Base-by-base conservation (phyloP, 441 rosid genomes). In the Euphorbia corollata region DNA sequence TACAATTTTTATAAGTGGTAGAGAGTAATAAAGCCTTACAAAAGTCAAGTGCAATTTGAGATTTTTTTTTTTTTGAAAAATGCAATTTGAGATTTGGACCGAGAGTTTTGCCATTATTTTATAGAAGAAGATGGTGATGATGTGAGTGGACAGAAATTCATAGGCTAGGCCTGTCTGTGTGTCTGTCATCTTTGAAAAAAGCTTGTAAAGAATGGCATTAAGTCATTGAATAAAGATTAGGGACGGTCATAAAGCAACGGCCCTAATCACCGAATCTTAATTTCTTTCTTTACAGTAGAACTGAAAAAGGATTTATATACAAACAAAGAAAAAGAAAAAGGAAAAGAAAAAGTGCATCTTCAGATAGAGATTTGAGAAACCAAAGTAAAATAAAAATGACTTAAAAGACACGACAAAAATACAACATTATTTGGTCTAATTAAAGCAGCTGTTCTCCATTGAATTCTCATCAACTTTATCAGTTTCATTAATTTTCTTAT, bases 181-280 rank as follows among this genome's bases (percentile, higher is more conserved):
- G 36, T 6, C 36, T 32, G 36, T 32, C 59, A 20, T 69, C 77
- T 72, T 79, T 79, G 77, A 64, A 38, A 79, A 75, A 74, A 74
- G 80, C 3, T 15, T 45, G 6, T 2, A 9, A 2, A 0, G 10
- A n/a, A 13, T 47, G 16, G 18, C 53, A 13, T 12, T 38, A 38
- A 38, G 43, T 38, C 43, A 38, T 38, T 38, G 7, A 8, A 9
- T 38, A 38, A 34, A 18, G 32, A 9, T 39, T 8, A 58, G 22
- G 72, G 77, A 11, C 75, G 71, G 72, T 71, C 65, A 62, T 18
- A 81, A 81, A 78, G 81, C 61, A 69, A 78, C 71, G 73, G 74
- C 22, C 20, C 0, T 11, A 47, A 39, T 8, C 47, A 55, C 50
- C 68, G 82, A 70, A 69, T 81, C 84, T 80, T 63, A 56, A 8